A percentile compares a stretch with the other conserved stretches of the same genome.
phyloP scores from a whole-genome alignment of 768 basidiomycete genomes.

The Termitomyces heimii region DNA sequence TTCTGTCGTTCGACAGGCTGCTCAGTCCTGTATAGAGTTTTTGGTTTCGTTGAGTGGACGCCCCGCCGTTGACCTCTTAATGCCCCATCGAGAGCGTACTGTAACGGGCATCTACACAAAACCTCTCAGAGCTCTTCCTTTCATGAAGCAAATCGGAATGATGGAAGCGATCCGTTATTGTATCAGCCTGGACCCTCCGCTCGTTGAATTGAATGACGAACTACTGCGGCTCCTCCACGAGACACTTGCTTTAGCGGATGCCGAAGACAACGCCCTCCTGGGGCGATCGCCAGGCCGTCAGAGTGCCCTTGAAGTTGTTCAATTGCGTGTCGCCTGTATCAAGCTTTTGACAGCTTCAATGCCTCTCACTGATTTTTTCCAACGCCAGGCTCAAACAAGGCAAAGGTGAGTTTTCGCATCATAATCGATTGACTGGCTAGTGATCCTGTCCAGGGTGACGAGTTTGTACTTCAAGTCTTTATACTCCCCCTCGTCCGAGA shows the following conservation, averaged over 20 bases:
- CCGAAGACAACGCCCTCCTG: constrained; percentile 81
- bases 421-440: neutral
- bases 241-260: constrained; percentile 91
- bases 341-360: constrained; percentile 90
- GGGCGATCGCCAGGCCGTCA: constrained; percentile 74
- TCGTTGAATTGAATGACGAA: constrained; percentile 91
- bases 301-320: constrained; percentile 73
- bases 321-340: constrained; percentile 91
- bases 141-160: constrained; percentile 95
- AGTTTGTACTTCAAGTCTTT: constrained; percentile 97
- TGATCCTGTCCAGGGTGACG: constrained; percentile 61
- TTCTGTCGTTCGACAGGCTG: constrained; percentile 76
- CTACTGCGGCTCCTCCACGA: constrained; percentile 88
- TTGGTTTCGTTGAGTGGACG: constrained; percentile 70
- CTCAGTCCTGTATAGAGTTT: constrained; percentile 74
- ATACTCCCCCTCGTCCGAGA: constrained; percentile 84
- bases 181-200: constrained; percentile 80
- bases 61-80: constrained; percentile 72
- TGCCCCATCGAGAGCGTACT: constrained; percentile 83
- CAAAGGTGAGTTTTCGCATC: constrained; percentile 53
- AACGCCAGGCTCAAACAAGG: constrained; percentile 75
- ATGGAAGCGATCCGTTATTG: constrained; percentile 96
- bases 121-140: constrained; percentile 90
- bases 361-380: constrained; percentile 91
- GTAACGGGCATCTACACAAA: constrained; percentile 92